phyloP scores from a whole-genome alignment of 2,329 filamentous ascomycete species.

The Pyricularia pennisetigena region DNA sequence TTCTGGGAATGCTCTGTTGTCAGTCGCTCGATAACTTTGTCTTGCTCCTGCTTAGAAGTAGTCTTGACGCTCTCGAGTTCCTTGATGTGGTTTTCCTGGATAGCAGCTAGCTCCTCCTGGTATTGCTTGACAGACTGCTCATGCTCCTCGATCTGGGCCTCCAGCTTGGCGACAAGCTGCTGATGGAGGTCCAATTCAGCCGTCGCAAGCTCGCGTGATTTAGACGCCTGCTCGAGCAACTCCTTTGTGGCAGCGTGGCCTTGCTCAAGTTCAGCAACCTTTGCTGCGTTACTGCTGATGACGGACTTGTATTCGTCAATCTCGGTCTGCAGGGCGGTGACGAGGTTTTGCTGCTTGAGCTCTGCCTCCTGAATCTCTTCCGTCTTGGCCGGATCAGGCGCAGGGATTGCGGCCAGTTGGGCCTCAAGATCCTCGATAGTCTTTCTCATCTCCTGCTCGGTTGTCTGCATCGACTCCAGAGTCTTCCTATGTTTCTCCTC shows the following conservation, averaged over 20 bases:
- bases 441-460: conserved; percentile 61
- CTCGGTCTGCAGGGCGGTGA: conserved; percentile 57
- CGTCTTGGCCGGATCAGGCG: conserved; percentile 24
- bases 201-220: conserved; percentile 12
- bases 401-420: conserved; percentile 36
- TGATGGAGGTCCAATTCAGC: conserved; percentile 34
- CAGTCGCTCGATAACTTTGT: conserved; percentile 47
- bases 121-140: conserved; percentile 46
- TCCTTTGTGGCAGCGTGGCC: conserved; percentile 56
- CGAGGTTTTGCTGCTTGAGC: conserved; percentile 46
- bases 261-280: conserved; percentile 65
- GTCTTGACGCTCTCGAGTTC: conserved; percentile 38
- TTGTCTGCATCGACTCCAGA: conserved; percentile 59
- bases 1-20: conserved; percentile 50
- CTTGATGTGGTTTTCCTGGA: conserved; percentile 39
- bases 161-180: conserved; percentile 39
- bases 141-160: conserved; percentile 50
- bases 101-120: conserved; percentile 37
- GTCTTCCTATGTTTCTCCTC: conserved; percentile 64
- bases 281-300: conserved; percentile 57
- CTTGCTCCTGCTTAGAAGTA: conserved; percentile 43
- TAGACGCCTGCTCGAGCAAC: conserved; percentile 53
- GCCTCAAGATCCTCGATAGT: conserved; percentile 66
- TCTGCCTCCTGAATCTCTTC: conserved; percentile 38
- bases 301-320: conserved; percentile 73